Evolutionary conservation across 768 basidiomycete genomes (phyloP), one percentile per base, ranked within the genome.

Genomic region (Tricholoma matsutake): DNA sequence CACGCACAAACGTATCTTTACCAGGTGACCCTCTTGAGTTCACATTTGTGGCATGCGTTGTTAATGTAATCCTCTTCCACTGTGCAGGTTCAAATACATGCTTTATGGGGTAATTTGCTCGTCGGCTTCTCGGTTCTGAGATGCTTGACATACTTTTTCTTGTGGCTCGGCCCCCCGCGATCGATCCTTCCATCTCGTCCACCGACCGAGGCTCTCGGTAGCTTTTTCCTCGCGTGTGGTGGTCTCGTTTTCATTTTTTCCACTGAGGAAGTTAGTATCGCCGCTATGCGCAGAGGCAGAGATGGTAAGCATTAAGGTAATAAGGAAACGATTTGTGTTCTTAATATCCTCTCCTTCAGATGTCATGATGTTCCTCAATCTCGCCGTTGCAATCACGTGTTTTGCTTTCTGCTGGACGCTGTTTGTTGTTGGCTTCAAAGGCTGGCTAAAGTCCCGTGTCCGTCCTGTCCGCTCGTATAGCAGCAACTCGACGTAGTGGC

Each of bases 1-100:
- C 96, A 98, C 72, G 82, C 84, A 58, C 96, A 98, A 73, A 83
- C 84, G 1, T 98, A 96, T 75, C 74, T 91, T n/a, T 97, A 97
- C 78, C 92, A 92, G 75, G 87, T 83, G 64, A 43, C 54, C n/a
- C 31, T 35, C 20, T 31, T 51, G 56, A 57, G 43, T n/a, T 25
- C 18, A 29, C 25, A 25, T 2, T 8, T 52, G 28, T 55, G 37
- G 14, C 16, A 10, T 39, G 37, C 7, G 39, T 32, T 22, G 22
- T 6, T 54, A 37, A 64, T 55, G 59, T 47, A 53, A 61, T 57
- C 41, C 1, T 32, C 39, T 29, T 18, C 56, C 13, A 28, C 29
- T 20, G 37, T 16, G 13, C 63, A 91, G 83, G 94, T 97, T 41
- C 86, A 94, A 71, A 90, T 98, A 56, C 96, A 98, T 73, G 72